Conservation (phyloP, 179 eudicot species). For the Patellifolia procumbens region DNA sequence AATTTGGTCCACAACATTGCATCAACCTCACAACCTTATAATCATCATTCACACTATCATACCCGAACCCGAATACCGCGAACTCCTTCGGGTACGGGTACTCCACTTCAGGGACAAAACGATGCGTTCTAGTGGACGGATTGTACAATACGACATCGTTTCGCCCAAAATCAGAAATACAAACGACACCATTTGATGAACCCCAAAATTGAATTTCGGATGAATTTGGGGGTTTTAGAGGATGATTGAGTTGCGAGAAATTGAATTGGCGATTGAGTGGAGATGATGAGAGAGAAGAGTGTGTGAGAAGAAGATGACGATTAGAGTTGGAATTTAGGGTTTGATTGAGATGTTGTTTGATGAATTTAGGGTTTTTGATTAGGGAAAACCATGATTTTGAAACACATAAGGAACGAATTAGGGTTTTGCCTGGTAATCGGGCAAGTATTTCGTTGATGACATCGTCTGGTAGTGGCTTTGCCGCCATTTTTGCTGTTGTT, state of each 20-base stretch:
- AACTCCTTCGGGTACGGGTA: background rate
- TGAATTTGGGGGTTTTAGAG: background rate
- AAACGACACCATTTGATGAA: background rate
- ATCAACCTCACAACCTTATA: background rate
- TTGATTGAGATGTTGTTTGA: background rate
- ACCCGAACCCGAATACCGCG: background rate
- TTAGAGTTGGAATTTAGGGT: background rate
- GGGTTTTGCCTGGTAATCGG: too few relatives aligned
- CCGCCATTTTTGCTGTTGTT: too few relatives aligned
- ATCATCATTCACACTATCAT: too few relatives aligned
- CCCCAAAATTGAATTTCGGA: background rate
- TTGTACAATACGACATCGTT: background rate
- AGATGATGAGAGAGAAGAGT: background rate
- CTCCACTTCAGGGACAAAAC: background rate
- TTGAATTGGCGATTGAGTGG: background rate
- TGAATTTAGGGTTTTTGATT: background rate
- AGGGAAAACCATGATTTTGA: background rate
- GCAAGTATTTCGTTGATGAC: too few relatives aligned
- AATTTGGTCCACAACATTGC: background rate
- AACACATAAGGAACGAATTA: background rate
- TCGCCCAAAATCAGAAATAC: background rate
- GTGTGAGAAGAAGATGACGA: background rate
- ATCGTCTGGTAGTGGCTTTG: too few relatives aligned
- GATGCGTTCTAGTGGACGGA: background rate
- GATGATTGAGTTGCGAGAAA: background rate